Evolutionary conservation across 805 yeast species (phyloP).

Genomic region (Candida nanaspora): DNA sequence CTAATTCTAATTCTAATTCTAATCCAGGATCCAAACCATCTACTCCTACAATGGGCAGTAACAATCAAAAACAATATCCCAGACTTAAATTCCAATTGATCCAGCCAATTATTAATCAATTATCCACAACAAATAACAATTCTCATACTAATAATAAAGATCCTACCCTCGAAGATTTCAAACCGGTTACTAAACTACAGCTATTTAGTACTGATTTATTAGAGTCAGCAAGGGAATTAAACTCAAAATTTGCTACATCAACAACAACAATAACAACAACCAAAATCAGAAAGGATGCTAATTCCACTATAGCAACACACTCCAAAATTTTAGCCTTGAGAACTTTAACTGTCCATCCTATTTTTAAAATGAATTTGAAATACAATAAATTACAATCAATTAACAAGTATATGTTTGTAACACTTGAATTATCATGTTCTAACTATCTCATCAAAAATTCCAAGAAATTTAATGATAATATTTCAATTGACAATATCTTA

Average conservation of each 20-base stretch:
- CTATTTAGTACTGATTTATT: background rate
- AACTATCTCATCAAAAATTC: conserved; percentile 2
- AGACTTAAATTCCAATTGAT: background rate
- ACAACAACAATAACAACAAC: background rate
- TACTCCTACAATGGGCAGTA: too few relatives aligned
- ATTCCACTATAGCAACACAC: background rate
- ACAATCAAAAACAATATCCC: background rate
- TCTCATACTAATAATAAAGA: background rate
- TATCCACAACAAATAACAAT: background rate
- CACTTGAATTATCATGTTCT: conserved; percentile 4
- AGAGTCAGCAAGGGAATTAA: background rate
- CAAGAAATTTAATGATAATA: background rate
- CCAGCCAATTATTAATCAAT: background rate
- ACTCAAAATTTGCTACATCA: background rate
- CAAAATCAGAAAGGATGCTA: background rate
- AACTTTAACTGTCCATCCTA: background rate
- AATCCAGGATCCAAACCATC: background rate
- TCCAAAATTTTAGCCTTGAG: background rate
- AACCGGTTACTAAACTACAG: background rate
- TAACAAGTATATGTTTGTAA: conserved; percentile 1
- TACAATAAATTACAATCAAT: conserved; percentile 1
- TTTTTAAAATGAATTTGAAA: conserved; percentile 5
- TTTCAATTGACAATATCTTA: too few relatives aligned
- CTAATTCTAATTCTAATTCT: background rate
- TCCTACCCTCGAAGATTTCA: background rate